Evolutionary conservation across 495 filamentous ascomycete genomes (phyloP).

Genomic region (Penicillium steckii): DNA sequence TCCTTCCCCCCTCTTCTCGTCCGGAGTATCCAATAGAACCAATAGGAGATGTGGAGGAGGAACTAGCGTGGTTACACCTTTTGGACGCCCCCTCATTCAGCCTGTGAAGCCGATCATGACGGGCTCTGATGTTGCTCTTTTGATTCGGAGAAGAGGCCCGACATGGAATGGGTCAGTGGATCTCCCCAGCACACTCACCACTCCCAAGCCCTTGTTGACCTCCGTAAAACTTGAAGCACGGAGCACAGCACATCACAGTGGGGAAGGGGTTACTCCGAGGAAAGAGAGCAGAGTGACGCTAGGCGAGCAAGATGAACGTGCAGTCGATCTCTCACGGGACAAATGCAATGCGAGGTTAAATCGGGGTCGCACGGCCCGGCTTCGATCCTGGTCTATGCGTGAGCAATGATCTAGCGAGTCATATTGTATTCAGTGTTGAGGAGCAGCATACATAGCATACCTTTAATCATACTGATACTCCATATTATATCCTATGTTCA

Average conservation of each 20-base stretch:
- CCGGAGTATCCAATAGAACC: neutral
- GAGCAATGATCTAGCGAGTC: neutral
- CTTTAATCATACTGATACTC: no score
- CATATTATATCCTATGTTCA: no score
- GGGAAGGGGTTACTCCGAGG: no score
- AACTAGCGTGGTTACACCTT: slow-evolving; percentile 26
- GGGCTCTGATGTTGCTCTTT: no score
- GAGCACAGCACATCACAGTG: neutral
- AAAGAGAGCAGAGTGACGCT: neutral
- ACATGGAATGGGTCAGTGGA: neutral
- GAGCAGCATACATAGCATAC: no score
- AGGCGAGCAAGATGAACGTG: slow-evolving; percentile 27
- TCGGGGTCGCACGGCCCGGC: slow-evolving; percentile 26
- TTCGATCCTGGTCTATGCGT: neutral
- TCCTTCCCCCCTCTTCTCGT: neutral
- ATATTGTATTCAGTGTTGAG: no score
- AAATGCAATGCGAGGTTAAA: slow-evolving; percentile 39
- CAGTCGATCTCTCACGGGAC: slow-evolving; percentile 35
- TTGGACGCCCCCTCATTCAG: neutral
- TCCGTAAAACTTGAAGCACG: no score
- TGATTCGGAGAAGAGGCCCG: slow-evolving; percentile 8
- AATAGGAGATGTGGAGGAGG: neutral
- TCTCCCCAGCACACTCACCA: no score
- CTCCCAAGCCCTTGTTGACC: no score
- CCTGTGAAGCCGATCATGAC: neutral